Conservation (phyloP, 2,329 filamentous ascomycete genomes). For the Aspergillus ustus region DNA sequence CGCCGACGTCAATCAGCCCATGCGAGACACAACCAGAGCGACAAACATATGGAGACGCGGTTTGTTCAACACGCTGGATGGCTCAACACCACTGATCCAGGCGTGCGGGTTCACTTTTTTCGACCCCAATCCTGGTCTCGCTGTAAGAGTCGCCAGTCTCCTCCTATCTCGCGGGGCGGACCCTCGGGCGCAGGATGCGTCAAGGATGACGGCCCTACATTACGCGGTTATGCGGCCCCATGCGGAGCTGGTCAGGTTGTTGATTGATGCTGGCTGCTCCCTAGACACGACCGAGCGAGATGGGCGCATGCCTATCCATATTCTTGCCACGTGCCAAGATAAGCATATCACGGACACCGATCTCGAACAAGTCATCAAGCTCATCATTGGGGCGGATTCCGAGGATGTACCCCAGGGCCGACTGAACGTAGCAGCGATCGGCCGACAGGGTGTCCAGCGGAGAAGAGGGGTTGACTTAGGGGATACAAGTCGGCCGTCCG, state of each 20-base stretch:
- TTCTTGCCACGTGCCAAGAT: neutral
- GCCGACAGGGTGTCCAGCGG: neutral
- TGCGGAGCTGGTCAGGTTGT: neutral
- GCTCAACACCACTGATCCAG: neutral
- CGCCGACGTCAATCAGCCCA: neutral
- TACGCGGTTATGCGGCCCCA: neutral
- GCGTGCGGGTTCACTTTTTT: slow-evolving; percentile 3
- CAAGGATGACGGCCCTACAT: slow-evolving; percentile 2
- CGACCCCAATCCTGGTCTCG: neutral
- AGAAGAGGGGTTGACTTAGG: neutral
- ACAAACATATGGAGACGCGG: neutral
- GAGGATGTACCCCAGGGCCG: neutral
- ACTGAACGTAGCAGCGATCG: neutral
- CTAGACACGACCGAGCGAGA: neutral
- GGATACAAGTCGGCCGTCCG: neutral
- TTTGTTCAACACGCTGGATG: neutral
- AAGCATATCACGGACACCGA: neutral
- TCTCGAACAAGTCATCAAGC: neutral
- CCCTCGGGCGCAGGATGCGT: neutral
- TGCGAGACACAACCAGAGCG: neutral
- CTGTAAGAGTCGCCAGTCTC: neutral
- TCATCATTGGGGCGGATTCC: neutral
- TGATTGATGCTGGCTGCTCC: neutral
- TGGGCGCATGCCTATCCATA: slow-evolving; percentile 3
- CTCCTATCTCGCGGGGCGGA: neutral